These are phyloP conservation scores for Pythium coloratum DNA, from an alignment of 352 stramenopile genomes.

Conservation along the genomic window DNA sequence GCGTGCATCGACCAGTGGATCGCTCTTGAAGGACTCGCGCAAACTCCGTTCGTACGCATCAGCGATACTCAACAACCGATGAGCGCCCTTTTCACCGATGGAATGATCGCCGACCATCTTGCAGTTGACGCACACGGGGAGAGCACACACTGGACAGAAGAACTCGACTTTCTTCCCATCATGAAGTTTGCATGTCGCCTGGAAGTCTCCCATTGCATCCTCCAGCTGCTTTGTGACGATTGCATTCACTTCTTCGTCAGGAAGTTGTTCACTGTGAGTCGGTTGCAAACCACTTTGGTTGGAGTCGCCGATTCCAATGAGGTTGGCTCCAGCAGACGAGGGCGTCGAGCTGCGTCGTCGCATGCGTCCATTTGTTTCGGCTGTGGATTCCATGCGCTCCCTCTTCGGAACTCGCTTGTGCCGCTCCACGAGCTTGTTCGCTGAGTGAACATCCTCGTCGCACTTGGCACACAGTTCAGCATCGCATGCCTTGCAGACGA, in stretches of 20 bases:
- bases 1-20: conserved; percentile 68
- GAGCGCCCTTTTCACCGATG: conserved; percentile 69
- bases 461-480: conserved; percentile 65
- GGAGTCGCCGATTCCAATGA: background rate
- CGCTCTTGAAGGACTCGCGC: conserved; percentile 57
- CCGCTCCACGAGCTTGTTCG: conserved; percentile 78
- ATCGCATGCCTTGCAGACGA: conserved; percentile 65
- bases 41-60: conserved; percentile 73
- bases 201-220: conserved; percentile 34
- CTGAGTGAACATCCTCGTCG: conserved; percentile 72
- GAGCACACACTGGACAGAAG: conserved; percentile 62
- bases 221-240: conserved; percentile 54
- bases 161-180: conserved; percentile 70
- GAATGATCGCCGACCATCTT: conserved; percentile 85
- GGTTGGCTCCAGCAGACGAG: conserved; percentile 5
- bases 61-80: conserved; percentile 58
- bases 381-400: conserved; percentile 20
- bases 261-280: background rate
- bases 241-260: conserved; percentile 33
- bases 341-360: conserved; percentile 45
- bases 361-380: conserved; percentile 20
- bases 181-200: conserved; percentile 42
- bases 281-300: background rate
- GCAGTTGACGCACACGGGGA: conserved; percentile 73
- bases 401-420: conserved; percentile 55